phyloP scores from a whole-genome alignment of 2,329 filamentous ascomycete species.

The Zarea fungicola region DNA sequence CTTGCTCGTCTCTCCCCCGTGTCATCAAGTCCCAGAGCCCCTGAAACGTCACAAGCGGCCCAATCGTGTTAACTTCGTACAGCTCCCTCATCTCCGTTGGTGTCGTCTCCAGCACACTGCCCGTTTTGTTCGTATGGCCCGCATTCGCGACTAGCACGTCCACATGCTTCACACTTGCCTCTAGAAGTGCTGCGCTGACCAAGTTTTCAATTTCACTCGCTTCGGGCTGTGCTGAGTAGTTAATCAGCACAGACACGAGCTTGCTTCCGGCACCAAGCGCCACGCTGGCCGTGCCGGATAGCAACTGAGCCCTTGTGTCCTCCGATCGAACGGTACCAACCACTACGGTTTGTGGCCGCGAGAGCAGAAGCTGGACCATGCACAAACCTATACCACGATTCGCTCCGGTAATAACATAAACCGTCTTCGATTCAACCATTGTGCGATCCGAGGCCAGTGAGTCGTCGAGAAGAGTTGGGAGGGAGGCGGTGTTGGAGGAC shows the following conservation, averaged over 20 bases:
- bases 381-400: conserved; percentile 38
- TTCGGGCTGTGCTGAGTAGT: conserved; percentile 27
- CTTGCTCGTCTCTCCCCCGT: neutral
- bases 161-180: conserved; percentile 28
- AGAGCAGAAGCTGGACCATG: conserved; percentile 31
- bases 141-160: conserved; percentile 50
- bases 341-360: conserved; percentile 49
- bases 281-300: conserved; percentile 19
- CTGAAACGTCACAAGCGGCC: conserved; percentile 30
- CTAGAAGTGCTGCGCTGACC: conserved; percentile 17
- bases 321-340: conserved; percentile 33
- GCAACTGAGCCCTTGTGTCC: conserved; percentile 15
- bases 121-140: conserved; percentile 30
- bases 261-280: conserved; percentile 24
- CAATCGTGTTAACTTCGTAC: conserved; percentile 41
- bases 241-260: conserved; percentile 33
- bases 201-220: conserved; percentile 23
- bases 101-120: conserved; percentile 24
- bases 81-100: conserved; percentile 31
- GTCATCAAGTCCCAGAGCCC: conserved; percentile 32
- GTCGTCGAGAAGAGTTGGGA: neutral
- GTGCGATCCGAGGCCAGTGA: neutral
- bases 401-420: conserved; percentile 35
- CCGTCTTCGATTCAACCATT: conserved; percentile 18
- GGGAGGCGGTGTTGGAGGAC: too few species aligned